A percentile compares a stretch with the other conserved stretches of the same genome.
phyloP scores from a whole-genome alignment of 768 basidiomycete genomes.

The Russula griseocarnosa region DNA sequence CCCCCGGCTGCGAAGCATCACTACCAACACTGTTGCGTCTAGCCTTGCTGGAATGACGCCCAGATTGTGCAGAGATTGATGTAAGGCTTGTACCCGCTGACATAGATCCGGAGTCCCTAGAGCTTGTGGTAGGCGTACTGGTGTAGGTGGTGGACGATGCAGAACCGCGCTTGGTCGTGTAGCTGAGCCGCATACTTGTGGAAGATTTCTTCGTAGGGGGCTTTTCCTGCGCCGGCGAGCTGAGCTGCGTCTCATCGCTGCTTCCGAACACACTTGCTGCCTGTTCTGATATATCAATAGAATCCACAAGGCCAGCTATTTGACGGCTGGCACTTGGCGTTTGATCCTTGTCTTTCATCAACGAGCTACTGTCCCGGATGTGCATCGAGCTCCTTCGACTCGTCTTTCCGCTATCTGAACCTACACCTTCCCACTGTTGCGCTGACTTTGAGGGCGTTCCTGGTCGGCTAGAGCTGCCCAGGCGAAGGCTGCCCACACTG shows the following conservation, averaged over 20 bases:
- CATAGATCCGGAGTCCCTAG: conserved; percentile 81
- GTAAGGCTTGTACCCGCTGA: conserved; percentile 75
- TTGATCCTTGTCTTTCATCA: conserved; percentile 45
- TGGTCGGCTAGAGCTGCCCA: conserved; percentile 60
- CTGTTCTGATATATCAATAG: conserved; percentile 42
- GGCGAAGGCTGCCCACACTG: conserved; percentile 49
- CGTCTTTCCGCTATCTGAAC: conserved; percentile 35
- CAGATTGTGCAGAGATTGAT: conserved; percentile 67
- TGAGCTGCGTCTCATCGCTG: conserved; percentile 47
- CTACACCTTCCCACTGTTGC: conserved; percentile 75
- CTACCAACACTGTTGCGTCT: conserved; percentile 82
- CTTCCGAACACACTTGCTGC: conserved; percentile 44
- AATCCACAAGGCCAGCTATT: conserved; percentile 37
- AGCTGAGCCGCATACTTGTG: conserved; percentile 59
- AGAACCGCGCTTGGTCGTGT: conserved; percentile 83
- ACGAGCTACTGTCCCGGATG: conserved; percentile 40
- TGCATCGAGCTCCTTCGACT: conserved; percentile 40
- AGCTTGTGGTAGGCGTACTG: conserved; percentile 69
- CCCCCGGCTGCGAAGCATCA: conserved; percentile 70
- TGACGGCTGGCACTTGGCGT: conserved; percentile 38
- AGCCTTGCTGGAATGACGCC: conserved; percentile 64
- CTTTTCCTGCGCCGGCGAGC: conserved; percentile 52
- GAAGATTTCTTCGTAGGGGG: conserved; percentile 61
- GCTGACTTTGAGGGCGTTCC: conserved; percentile 63
- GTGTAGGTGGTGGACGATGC: conserved; percentile 85